Base-by-base conservation (phyloP, 2,329 filamentous ascomycete genomes). In the Pyricularia sp. region DNA sequence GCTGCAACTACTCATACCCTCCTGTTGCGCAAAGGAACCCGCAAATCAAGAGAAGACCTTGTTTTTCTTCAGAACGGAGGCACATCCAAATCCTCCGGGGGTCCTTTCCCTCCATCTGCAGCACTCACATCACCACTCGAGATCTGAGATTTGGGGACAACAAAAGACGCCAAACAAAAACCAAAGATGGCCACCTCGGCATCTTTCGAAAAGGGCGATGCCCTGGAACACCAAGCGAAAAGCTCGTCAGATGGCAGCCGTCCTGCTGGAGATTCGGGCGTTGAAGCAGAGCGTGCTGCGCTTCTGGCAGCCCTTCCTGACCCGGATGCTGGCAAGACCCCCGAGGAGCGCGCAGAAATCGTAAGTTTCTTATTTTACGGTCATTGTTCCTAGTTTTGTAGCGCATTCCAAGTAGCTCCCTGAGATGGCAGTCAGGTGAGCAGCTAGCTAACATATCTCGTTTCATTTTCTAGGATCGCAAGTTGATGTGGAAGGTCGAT, bases 401-500 rank as follows among this genome's bases (percentile, higher is more conserved):
- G 42, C 20, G 42, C 42, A 50, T 50, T 5, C 20, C n/a, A 36
- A n/a, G 17, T n/a, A 6, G 14, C 42, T 20, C 9, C 42, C 5
- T 50, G 42, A 50, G 20, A 50, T 50, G 17, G 9, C 11, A 4
- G 6, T n/a, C 4, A 20, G 12, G 58, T 17, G 14, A 23, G 17
- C 28, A 12, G 30, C 31, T 20, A 12, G 5, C 28, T 42, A 36
- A 30, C 36, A 30, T n/a, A 30, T 28, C 17, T 31, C 5, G 14
- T n/a, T 9, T 7, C 42, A 9, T 20, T 11, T 2, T 10, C 11
- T 30, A 68, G 66, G 66, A 68, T 31, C 66, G 66, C 28, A 68
- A 68, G 55, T 33, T 68, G 10, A 61, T 72, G 66, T 66, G 70
- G 65, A 72, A 71, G 61, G 33, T 72, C 31, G 71, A 72, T 61